Percentiles rank a stretch among this genome's conserved stretches.
phyloP scores from a whole-genome alignment of 2,329 filamentous ascomycete species.

The Fusarium aywerte region DNA sequence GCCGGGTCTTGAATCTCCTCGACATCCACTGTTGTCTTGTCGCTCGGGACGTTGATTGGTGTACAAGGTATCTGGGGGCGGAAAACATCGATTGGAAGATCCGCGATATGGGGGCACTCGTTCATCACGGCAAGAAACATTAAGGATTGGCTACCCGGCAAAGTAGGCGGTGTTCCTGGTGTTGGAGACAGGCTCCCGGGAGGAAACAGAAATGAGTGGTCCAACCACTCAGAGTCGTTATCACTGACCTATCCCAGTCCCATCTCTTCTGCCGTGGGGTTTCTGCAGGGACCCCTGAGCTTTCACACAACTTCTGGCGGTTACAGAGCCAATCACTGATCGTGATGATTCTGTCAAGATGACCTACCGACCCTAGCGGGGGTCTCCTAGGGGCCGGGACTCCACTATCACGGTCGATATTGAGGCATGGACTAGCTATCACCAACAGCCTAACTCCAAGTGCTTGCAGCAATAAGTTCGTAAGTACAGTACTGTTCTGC shows the following conservation, averaged over 20 bases:
- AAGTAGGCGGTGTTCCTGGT: slow-evolving; percentile 14
- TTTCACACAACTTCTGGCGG: slow-evolving; percentile 36
- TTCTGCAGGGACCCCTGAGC: slow-evolving; percentile 25
- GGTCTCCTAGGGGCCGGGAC: not conserved
- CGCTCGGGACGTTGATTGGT: not conserved
- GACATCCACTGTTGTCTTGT: not conserved
- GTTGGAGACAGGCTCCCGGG: slow-evolving; percentile 2
- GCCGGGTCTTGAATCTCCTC: not conserved
- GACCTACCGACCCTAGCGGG: not conserved
- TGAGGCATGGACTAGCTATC: not conserved
- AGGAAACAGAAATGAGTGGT: slow-evolving; percentile 13
- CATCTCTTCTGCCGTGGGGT: not conserved
- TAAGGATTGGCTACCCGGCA: slow-evolving; percentile 1
- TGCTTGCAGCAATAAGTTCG: not conserved
- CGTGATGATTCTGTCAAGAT: not conserved
- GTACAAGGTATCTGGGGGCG: not conserved
- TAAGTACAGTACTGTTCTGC: not conserved
- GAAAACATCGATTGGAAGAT: not conserved
- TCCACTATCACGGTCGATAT: not conserved
- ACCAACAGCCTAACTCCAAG: not conserved
- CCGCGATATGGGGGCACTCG: not conserved
- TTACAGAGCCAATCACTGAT: slow-evolving; percentile 29
- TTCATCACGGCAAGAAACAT: not conserved
- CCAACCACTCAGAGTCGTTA: slow-evolving; percentile 27
- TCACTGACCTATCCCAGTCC: slow-evolving; percentile 21